phyloP scores from a whole-genome alignment of 2,329 filamentous ascomycete species.

The Xylariomycetidae sp. region DNA sequence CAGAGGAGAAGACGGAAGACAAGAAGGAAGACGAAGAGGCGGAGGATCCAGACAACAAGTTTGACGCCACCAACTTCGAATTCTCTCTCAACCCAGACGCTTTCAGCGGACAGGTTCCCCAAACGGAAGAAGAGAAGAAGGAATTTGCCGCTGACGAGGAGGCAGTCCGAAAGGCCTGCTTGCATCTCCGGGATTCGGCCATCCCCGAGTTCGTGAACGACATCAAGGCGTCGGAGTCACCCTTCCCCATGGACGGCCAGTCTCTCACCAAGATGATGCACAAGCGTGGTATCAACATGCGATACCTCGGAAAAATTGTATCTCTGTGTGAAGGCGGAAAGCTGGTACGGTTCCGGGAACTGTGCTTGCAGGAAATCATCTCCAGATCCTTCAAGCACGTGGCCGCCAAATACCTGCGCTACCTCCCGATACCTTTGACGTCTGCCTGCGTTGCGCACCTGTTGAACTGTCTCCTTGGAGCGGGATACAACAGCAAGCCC shows the following conservation, averaged over 20 bases:
- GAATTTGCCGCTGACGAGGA: conserved; percentile 79
- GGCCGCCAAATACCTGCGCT: conserved; percentile 69
- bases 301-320: conserved; percentile 86
- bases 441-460: conserved; percentile 77
- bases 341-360: conserved; percentile 67
- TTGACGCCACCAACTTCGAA: conserved; percentile 81
- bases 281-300: conserved; percentile 94
- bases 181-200: conserved; percentile 67
- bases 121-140: conserved; percentile 84
- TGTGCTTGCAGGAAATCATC: conserved; percentile 88
- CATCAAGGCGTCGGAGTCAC: conserved; percentile 84
- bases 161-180: conserved; percentile 78
- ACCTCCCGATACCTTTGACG: conserved; percentile 74
- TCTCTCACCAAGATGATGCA: conserved; percentile 84
- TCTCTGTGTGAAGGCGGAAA: conserved; percentile 63
- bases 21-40: conserved; percentile 30
- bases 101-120: conserved; percentile 85
- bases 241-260: conserved; percentile 97
- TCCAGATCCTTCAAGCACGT: conserved; percentile 95
- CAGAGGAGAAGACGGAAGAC: conserved; percentile 23
- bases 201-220: conserved; percentile 85
- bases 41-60: conserved; percentile 53
- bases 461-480: conserved; percentile 86
- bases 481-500: conserved; percentile 69
- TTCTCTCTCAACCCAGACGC: conserved; percentile 92